Percentiles rank a stretch among this genome's conserved stretches.
These are phyloP conservation scores for Musa schizocarpa DNA, from an alignment of 176 grass and related monocot genomes.

Conservation along the genomic window DNA sequence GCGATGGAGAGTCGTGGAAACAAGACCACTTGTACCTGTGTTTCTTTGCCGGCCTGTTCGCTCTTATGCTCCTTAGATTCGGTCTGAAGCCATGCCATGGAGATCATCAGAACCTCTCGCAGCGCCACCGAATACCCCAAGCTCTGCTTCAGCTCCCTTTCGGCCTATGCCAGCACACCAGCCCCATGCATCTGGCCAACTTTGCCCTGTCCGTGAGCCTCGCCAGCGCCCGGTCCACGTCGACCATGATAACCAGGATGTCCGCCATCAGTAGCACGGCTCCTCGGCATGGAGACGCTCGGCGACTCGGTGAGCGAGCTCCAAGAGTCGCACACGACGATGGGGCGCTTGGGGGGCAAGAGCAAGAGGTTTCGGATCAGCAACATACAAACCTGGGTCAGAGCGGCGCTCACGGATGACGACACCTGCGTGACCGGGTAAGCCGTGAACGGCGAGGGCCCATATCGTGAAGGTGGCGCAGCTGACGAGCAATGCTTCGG, in stretches of 20 bases:
- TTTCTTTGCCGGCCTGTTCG: not conserved
- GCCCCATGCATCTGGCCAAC: conserved; percentile 4
- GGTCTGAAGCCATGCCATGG: not conserved
- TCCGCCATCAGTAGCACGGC: conserved; percentile 27
- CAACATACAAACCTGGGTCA: too few species aligned
- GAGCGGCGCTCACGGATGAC: too few species aligned
- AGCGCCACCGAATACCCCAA: conserved; percentile 7
- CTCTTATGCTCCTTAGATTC: not conserved
- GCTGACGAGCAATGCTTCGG: not conserved
- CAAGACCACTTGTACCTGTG: too few species aligned
- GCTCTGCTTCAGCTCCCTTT: conserved; percentile 23
- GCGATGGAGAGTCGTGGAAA: too few species aligned
- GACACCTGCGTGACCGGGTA: too few species aligned
- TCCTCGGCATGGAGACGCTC: conserved; percentile 12
- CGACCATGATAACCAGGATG: not conserved
- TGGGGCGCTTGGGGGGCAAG: too few species aligned
- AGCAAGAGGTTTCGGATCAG: too few species aligned
- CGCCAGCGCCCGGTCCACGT: conserved; percentile 11
- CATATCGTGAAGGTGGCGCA: conserved; percentile 24
- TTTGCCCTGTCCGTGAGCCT: conserved; percentile 20
- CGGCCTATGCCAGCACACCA: conserved; percentile 19
- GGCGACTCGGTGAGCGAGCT: too few species aligned
- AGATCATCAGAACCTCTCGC: conserved; percentile 23
- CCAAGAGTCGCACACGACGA: too few species aligned
- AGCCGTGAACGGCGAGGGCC: conserved; percentile 21